Evolutionary conservation across 164 flowering plant genomes (phyloP).

Genomic region (Platanus orientalis): DNA sequence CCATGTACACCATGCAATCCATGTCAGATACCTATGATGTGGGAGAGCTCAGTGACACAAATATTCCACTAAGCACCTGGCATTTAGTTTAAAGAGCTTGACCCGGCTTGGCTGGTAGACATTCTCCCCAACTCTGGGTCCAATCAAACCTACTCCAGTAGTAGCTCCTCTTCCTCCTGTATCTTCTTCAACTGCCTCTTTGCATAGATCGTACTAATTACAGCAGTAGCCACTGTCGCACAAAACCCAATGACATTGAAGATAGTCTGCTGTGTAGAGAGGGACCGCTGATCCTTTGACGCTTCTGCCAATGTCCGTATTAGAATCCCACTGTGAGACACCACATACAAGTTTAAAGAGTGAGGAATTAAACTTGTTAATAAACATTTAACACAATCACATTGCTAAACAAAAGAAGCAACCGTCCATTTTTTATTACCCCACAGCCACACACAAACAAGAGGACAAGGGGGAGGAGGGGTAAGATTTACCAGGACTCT

Average conservation of each 20-base stretch:
- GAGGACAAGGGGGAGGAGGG: no score
- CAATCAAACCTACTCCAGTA: constrained; percentile 26
- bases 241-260: constrained; percentile 56
- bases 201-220: constrained; percentile 59
- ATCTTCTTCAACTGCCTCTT: constrained; percentile 56
- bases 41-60: not conserved
- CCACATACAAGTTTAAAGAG: no score
- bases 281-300: constrained; percentile 37
- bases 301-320: constrained; percentile 78
- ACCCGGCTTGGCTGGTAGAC: not conserved
- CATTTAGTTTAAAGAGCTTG: not conserved
- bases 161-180: constrained; percentile 48
- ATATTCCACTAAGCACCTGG: not conserved
- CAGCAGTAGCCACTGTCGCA: constrained; percentile 49
- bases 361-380: no score
- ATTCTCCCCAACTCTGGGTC: not conserved
- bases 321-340: constrained; percentile 64
- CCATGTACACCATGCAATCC: no score
- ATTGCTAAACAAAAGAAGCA: no score
- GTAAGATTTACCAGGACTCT: no score
- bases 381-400: no score
- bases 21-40: not conserved
- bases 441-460: no score
- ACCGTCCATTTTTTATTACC: no score
- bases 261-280: constrained; percentile 58